Conservation (phyloP, 2,329 filamentous ascomycete species). For the Chaetomium globosum region DNA sequence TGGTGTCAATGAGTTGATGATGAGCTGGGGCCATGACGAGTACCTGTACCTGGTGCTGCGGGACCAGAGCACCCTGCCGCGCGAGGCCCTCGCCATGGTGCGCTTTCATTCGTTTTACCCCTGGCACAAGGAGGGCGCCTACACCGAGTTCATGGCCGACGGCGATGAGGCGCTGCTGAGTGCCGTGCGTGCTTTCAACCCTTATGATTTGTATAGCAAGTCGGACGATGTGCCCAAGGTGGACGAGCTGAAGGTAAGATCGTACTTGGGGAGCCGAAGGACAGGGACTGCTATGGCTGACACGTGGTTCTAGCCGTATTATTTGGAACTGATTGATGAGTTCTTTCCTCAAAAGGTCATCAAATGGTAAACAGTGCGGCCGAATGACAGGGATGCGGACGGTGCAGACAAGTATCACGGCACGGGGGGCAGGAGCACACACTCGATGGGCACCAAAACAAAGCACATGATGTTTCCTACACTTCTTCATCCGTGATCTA, state of each 20-base stretch:
- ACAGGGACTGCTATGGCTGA: not conserved
- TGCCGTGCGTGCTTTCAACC: constrained; percentile 84
- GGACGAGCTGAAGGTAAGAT: constrained; percentile 70
- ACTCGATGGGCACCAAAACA: no score
- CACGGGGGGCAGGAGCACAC: not conserved
- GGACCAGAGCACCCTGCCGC: constrained; percentile 75
- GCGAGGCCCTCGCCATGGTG: constrained; percentile 88
- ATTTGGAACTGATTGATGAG: constrained; percentile 73
- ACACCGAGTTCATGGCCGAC: constrained; percentile 78
- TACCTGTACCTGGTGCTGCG: constrained; percentile 86
- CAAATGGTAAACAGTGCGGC: constrained; percentile 57
- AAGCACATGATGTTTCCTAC: no score
- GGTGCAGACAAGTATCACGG: not conserved
- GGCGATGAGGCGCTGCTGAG: constrained; percentile 78
- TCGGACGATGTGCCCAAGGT: constrained; percentile 76
- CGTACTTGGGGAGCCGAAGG: not conserved
- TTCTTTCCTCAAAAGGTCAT: constrained; percentile 70
- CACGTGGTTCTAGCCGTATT: constrained; percentile 60
- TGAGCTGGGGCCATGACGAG: constrained; percentile 88
- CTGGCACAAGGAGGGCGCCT: constrained; percentile 83
- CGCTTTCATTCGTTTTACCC: constrained; percentile 92
- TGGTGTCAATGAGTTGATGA: constrained; percentile 84
- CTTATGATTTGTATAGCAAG: constrained; percentile 91
- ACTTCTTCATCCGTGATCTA: no score
- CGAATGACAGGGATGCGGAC: not conserved